Conservation (phyloP, 2,329 filamentous ascomycete species). For the Colletotrichum spaethianum region DNA sequence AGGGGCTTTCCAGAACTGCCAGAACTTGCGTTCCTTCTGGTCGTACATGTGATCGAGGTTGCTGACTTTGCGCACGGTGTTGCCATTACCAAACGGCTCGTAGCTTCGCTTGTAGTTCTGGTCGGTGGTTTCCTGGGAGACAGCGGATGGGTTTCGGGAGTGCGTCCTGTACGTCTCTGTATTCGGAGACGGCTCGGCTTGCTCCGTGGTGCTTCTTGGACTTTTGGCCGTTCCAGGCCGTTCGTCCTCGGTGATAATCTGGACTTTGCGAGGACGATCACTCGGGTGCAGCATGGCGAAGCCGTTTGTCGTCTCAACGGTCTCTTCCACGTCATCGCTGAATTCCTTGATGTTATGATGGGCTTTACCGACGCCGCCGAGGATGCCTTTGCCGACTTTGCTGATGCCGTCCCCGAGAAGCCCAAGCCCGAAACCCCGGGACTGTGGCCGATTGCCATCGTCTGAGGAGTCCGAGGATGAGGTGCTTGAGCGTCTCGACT, state of each 20-base stretch:
- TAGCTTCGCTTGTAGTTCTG: slow-evolving; percentile 49
- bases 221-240: slow-evolving; percentile 29
- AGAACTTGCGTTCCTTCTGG: slow-evolving; percentile 65
- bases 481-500: slow-evolving; percentile 32
- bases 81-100: slow-evolving; percentile 55
- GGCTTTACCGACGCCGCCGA: slow-evolving; percentile 57
- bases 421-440: slow-evolving; percentile 38
- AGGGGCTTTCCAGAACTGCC: slow-evolving; percentile 76
- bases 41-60: slow-evolving; percentile 65
- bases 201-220: slow-evolving; percentile 15
- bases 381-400: slow-evolving; percentile 51
- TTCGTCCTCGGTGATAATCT: slow-evolving; percentile 52
- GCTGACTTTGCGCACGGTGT: slow-evolving; percentile 66
- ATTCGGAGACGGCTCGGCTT: slow-evolving; percentile 43
- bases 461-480: slow-evolving; percentile 44
- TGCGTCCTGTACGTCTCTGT: slow-evolving; percentile 53
- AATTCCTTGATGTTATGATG: slow-evolving; percentile 63
- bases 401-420: slow-evolving; percentile 65
- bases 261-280: slow-evolving; percentile 49
- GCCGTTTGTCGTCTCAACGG: slow-evolving; percentile 69
- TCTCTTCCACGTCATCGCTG: slow-evolving; percentile 64
- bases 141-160: slow-evolving; percentile 54
- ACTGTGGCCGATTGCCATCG: slow-evolving; percentile 27
- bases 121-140: slow-evolving; percentile 57
- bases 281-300: slow-evolving; percentile 53